Conservation (phyloP, 306 rosid species). For the Castanopsis chinensis region DNA sequence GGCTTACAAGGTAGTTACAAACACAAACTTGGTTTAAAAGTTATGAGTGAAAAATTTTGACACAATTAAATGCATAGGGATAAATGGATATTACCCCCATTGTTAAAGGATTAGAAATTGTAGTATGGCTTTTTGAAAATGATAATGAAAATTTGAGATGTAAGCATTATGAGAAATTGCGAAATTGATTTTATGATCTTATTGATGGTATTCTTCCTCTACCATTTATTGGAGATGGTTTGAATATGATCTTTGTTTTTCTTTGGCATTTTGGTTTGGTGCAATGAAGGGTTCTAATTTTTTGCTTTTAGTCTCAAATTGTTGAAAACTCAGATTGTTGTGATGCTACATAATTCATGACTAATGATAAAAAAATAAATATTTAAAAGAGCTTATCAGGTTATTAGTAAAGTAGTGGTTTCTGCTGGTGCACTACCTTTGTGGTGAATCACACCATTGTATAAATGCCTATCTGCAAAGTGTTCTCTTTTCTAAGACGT, state of each 20-base stretch:
- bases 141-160: background rate
- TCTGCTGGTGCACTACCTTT: background rate
- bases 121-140: too few species aligned
- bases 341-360: background rate
- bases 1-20: too few species aligned
- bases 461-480: background rate
- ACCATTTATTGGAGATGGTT: too few species aligned
- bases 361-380: background rate
- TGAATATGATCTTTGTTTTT: background rate
- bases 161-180: background rate
- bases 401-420: background rate
- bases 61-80: too few species aligned
- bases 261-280: too few species aligned
- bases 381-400: background rate
- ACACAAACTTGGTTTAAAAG: too few species aligned
- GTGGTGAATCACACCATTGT: background rate
- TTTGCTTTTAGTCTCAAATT: too few species aligned
- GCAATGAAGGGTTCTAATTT: too few species aligned
- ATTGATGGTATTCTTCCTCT: background rate
- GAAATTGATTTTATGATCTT: background rate
- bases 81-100: too few species aligned
- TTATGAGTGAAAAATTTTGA: too few species aligned
- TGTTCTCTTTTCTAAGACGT: background rate
- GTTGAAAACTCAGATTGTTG: too few species aligned
- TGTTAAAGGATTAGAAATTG: too few species aligned